Evolutionary conservation across 208 protist species (phyloP).

Genomic region (Entamoeba dispar): DNA sequence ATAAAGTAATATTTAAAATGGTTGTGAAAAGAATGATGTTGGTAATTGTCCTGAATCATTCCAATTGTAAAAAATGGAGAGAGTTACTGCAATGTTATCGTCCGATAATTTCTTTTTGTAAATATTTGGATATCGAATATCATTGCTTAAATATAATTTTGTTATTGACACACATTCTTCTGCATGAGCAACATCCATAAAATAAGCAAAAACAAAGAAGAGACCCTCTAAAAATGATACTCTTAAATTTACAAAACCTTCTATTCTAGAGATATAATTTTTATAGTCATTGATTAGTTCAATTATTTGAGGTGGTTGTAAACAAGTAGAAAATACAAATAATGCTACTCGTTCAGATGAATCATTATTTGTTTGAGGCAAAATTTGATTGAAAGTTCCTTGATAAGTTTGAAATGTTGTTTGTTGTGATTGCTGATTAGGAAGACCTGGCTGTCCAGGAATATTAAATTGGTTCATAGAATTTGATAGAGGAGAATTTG

Average conservation of each 20-base stretch:
- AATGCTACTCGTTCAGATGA: neutral
- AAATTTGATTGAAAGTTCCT: neutral
- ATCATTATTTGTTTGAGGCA: neutral
- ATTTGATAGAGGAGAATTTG: neutral
- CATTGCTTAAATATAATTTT: neutral
- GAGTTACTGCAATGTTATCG: neutral
- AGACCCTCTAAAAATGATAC: neutral
- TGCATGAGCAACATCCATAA: neutral
- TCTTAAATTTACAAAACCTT: neutral
- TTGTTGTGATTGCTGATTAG: neutral
- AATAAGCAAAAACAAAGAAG: neutral
- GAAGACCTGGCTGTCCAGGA: too few relatives aligned
- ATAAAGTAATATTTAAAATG: too few relatives aligned
- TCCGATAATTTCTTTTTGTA: neutral
- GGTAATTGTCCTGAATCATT: neutral
- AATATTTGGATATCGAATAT: neutral
- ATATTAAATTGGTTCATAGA: neutral
- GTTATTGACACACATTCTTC: neutral
- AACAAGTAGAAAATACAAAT: neutral
- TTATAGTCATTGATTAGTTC: neutral
- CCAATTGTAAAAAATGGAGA: neutral
- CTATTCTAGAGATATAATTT: neutral
- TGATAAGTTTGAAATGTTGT: neutral
- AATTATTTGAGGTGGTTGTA: neutral
- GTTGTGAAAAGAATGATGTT: too few relatives aligned